Evolutionary conservation across 352 stramenopile species (phyloP), one percentile per base, ranked within the genome.

Genomic region (Salisapilia sapeloensis): DNA sequence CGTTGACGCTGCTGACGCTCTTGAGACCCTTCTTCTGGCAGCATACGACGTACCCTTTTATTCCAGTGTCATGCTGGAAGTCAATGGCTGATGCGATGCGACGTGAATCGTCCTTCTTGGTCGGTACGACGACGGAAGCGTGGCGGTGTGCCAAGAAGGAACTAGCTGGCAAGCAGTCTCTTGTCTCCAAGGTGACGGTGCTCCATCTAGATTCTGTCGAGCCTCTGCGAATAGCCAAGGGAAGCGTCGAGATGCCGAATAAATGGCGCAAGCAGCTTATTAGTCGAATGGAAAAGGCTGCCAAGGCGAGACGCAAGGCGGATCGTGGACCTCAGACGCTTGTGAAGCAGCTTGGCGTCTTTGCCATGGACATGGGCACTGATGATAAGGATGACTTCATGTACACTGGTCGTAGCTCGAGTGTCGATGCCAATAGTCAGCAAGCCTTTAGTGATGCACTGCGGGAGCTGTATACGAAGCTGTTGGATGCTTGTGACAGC

Each of bases 11-110:
- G 24, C 33, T 87, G 17, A 71, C 71, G 40, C 39, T 91, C 18
- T 38, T 91, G 8, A 43, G 71, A 25, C 75, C 75, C n/a, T 91
- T 91, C 38, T 50, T 40, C 15, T 91, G 75, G 75, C 65, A 80
- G 27, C 67, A 83, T 42, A 79, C 64, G 14, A 78, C 81, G 29
- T 30, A 84, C 4, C 71, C 75, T 16, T 86, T 84, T 33, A 39
- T 87, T 6, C 66, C 71, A 8, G 57, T 83, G 10, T 47, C 69
- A 16, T 85, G 69, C 2, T 84, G 70, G 61, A 50, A 55, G 14
- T 82, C 81, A 33, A 40, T 87, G 15, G 51, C 64, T 9, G 71
- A 91, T 34, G 44, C 62, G 26, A 38, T 74, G 18, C 56, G 65
- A 24, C 53, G 83, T 13, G 63, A 80, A 14, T 53, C 69, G 6